Conservation (phyloP, 169 alveolate genomes). For the Pseudocohnilembus persalinus region DNA sequence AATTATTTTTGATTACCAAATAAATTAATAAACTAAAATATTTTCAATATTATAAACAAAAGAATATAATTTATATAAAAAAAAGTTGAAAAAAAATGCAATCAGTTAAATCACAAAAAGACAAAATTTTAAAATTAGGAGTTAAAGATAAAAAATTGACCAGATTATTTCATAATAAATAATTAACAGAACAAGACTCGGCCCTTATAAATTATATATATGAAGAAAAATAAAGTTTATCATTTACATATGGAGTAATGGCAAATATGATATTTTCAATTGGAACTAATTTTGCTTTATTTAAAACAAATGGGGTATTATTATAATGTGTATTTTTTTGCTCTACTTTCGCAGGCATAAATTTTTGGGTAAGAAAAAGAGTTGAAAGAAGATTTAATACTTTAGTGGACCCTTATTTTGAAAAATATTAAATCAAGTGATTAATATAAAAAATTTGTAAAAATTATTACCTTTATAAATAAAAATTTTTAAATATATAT, state of each 20-base stretch:
- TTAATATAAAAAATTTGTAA: no score
- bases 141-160: constrained; percentile 14
- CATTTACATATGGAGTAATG: background rate
- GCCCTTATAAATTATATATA: constrained; percentile 4
- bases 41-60: no score
- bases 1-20: no score
- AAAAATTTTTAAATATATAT: no score
- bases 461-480: no score
- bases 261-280: background rate
- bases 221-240: constrained; percentile 17
- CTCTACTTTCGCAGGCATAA: background rate
- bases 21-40: no score
- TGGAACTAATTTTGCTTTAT: background rate
- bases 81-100: background rate
- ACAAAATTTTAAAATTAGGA: background rate
- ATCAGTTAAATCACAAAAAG: background rate
- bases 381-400: background rate
- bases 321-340: background rate
- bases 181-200: constrained; percentile 6
- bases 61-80: no score
- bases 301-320: background rate
- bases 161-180: constrained; percentile 18
- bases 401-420: background rate
- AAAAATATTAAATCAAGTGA: background rate
- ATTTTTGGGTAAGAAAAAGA: background rate